Percentiles rank a stretch among this genome's conserved stretches.
These are phyloP conservation scores for Leccinum ponderosum DNA, from an alignment of 1,284 basidiomycete genomes.

Conservation along the genomic window DNA sequence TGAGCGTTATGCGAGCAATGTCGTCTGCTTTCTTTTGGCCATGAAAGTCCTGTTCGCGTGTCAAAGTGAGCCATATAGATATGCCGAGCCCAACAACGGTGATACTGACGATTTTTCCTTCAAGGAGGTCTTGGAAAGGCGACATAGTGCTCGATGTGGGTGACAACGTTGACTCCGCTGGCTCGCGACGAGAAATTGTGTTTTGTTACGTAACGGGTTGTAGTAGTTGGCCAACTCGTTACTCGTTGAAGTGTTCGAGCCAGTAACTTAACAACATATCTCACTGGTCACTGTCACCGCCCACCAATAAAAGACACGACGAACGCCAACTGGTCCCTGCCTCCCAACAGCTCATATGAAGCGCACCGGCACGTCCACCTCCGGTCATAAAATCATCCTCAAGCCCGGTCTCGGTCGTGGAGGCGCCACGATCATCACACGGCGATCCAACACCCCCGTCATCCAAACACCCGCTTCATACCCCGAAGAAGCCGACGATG, in stretches of 20 bases:
- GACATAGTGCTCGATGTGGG: conserved; percentile 19
- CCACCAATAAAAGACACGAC: not conserved
- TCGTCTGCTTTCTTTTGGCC: conserved; percentile 65
- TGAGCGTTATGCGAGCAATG: conserved; percentile 47
- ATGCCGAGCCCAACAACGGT: conserved; percentile 13
- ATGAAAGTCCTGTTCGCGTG: conserved; percentile 62
- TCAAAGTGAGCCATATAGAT: not conserved
- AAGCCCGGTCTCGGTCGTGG: conserved; percentile 43
- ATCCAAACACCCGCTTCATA: conserved; percentile 19
- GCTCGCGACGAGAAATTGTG: too few relatives aligned
- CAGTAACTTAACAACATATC: too few relatives aligned
- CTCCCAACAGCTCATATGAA: conserved; percentile 17
- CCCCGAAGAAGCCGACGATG: conserved; percentile 28
- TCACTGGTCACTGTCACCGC: not conserved
- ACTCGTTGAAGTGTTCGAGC: too few relatives aligned
- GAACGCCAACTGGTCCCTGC: not conserved
- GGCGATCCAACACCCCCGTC: conserved; percentile 30
- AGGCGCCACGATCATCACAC: conserved; percentile 35
- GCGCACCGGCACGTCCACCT: conserved; percentile 20
- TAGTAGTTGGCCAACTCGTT: too few relatives aligned
- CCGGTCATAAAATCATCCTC: conserved; percentile 50
- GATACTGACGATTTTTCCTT: conserved; percentile 54
- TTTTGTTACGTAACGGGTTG: conserved; percentile 18
- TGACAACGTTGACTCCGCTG: conserved; percentile 4
- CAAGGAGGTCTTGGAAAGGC: conserved; percentile 41